phyloP scores from a whole-genome alignment of 495 filamentous ascomycete genomes.

The Tuber aestivum region DNA sequence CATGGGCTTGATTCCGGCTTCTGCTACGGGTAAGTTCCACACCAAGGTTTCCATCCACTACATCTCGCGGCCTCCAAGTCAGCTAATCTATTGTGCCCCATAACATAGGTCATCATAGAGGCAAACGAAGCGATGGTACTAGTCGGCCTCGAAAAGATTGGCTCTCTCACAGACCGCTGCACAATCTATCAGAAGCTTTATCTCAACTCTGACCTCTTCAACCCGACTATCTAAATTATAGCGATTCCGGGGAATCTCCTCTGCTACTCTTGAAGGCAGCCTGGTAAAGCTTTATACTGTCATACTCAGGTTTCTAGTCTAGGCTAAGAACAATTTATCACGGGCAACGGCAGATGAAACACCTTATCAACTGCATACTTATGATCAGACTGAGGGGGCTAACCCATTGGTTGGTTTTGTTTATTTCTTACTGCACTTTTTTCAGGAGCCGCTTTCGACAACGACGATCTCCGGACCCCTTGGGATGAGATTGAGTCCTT shows the following conservation, averaged over 20 bases:
- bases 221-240: neutral
- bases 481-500: neutral
- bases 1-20: conserved; percentile 48
- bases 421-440: conserved; percentile 5
- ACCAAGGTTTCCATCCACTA: neutral
- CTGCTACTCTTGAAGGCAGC: conserved; percentile 6
- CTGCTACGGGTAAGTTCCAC: conserved; percentile 44
- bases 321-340: conserved; percentile 8
- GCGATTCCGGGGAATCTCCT: neutral
- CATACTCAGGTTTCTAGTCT: conserved; percentile 22
- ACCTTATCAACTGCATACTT: neutral
- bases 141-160: conserved; percentile 39
- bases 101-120: conserved; percentile 28
- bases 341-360: conserved; percentile 2
- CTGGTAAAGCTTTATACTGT: conserved; percentile 13
- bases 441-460: conserved; percentile 1
- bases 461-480: conserved; percentile 10
- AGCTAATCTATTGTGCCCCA: neutral
- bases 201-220: conserved; percentile 19
- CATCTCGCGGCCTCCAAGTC: neutral
- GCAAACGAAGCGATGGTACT: conserved; percentile 32
- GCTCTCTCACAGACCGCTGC: conserved; percentile 37
- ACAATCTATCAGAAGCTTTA: conserved; percentile 41
- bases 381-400: neutral
- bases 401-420: neutral